A percentile compares a stretch with the other conserved stretches of the same genome.
phyloP scores from a whole-genome alignment of 768 basidiomycete genomes.

The Trametes punicea region DNA sequence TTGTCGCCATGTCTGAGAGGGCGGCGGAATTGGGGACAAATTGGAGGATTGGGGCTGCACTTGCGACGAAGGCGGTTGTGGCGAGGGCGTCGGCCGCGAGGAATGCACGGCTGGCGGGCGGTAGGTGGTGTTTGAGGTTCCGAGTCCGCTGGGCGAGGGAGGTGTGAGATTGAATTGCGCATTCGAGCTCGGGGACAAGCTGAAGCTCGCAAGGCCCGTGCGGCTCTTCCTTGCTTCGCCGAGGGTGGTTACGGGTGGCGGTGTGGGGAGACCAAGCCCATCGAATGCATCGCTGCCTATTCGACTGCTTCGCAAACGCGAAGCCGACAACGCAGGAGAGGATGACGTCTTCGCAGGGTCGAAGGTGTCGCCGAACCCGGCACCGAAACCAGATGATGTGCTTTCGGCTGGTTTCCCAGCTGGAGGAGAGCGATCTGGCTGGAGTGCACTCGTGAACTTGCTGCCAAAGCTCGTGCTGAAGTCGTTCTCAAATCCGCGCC shows the following conservation, averaged over 20 bases:
- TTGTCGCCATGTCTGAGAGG: conserved; percentile 17
- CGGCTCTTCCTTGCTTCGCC: conserved; percentile 72
- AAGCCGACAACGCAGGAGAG: conserved; percentile 26
- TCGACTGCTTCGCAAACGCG: conserved; percentile 26
- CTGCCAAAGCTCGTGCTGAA: conserved; percentile 23
- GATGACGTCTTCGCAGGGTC: conserved; percentile 31
- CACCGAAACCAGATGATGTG: conserved; percentile 7
- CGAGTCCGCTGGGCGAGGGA: conserved; percentile 13
- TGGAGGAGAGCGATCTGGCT: background rate
- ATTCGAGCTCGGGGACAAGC: conserved; percentile 2
- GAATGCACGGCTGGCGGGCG: conserved; percentile 26
- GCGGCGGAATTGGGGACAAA: conserved; percentile 8
- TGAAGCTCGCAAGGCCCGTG: conserved; percentile 58
- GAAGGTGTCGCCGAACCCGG: conserved; percentile 62
- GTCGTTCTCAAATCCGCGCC: conserved; percentile 25
- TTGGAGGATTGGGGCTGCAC: conserved; percentile 18
- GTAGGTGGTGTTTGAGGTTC: conserved; percentile 26
- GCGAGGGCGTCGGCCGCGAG: conserved; percentile 22
- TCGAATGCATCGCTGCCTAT: conserved; percentile 72
- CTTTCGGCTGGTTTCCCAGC: background rate
- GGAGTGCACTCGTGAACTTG: conserved; percentile 12
- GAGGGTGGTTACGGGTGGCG: conserved; percentile 58
- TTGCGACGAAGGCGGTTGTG: conserved; percentile 12
- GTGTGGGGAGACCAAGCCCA: conserved; percentile 57
- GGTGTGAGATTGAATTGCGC: conserved; percentile 1